These are phyloP conservation scores for Marchantia paleacea DNA, from an alignment of 225 moss, liverwort and hornwort genomes.

Conservation along the genomic window DNA sequence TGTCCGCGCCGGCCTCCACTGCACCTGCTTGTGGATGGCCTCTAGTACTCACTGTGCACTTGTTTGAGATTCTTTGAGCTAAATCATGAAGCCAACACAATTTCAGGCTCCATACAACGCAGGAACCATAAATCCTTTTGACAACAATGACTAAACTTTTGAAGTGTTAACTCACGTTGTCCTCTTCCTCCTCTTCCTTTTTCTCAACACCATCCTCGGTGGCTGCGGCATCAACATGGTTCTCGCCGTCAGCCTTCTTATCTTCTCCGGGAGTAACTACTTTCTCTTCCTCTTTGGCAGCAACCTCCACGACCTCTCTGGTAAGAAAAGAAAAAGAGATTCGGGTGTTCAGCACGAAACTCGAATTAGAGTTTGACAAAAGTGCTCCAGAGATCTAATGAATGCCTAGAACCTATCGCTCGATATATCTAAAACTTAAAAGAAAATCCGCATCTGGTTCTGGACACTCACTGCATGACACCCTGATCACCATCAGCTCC, in stretches of 20 bases:
- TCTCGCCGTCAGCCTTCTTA: slow-evolving; percentile 43
- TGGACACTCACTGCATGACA: slow-evolving; percentile 56
- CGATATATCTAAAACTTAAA: neutral
- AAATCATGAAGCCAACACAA: too few species aligned
- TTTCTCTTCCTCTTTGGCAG: slow-evolving; percentile 42
- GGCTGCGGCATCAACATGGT: slow-evolving; percentile 21
- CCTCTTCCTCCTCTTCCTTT: slow-evolving; percentile 57
- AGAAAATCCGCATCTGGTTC: slow-evolving; percentile 1
- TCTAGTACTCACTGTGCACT: too few species aligned
- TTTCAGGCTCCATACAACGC: too few species aligned
- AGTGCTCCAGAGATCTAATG: neutral
- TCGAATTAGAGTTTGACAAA: neutral
- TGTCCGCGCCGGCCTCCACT: too few species aligned
- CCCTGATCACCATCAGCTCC: slow-evolving; percentile 68
- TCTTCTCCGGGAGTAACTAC: slow-evolving; percentile 32
- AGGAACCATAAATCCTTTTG: too few species aligned
- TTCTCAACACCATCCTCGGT: slow-evolving; percentile 37
- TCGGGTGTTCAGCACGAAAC: neutral
- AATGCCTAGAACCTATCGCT: neutral
- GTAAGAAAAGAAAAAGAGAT: neutral
- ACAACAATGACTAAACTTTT: too few species aligned
- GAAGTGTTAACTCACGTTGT: slow-evolving; percentile 48
- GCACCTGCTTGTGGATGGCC: too few species aligned
- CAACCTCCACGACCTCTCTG: slow-evolving; percentile 43
- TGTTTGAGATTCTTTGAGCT: too few species aligned